Evolutionary conservation across 176 grass and related monocot species (phyloP).

Genomic region (Oryza rufipogon): DNA sequence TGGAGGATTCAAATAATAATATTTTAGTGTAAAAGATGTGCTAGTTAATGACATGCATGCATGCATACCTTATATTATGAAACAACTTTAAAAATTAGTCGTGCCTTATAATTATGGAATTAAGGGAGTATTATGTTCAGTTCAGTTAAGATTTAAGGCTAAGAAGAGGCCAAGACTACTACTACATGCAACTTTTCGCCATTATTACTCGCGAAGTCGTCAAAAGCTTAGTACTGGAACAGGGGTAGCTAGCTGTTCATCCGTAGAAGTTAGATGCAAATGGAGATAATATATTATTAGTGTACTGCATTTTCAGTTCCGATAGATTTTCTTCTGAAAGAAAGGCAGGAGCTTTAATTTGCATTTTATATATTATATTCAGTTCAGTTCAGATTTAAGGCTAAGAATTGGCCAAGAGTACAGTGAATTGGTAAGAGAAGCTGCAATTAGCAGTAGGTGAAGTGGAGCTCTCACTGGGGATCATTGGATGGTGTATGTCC

Average conservation of each 20-base stretch:
- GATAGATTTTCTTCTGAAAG: background rate
- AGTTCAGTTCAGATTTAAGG: background rate
- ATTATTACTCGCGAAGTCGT: background rate
- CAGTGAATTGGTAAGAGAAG: background rate
- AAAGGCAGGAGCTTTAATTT: background rate
- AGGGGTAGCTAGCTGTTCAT: background rate
- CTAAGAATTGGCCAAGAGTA: background rate
- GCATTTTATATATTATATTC: background rate
- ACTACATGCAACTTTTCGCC: constrained; percentile 14
- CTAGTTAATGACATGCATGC: too few species aligned
- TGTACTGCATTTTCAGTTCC: background rate
- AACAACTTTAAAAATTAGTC: too few species aligned
- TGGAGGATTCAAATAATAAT: too few species aligned
- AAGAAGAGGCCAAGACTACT: background rate
- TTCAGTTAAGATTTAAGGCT: background rate
- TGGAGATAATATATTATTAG: background rate
- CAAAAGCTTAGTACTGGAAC: background rate
- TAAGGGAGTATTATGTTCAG: background rate
- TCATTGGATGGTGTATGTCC: constrained; percentile 6
- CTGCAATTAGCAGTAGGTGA: constrained; percentile 18
- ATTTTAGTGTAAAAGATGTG: too few species aligned
- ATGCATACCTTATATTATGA: too few species aligned
- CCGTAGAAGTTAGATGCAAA: background rate
- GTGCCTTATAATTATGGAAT: too few species aligned
- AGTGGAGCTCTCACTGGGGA: constrained; percentile 37